These are phyloP conservation scores for Glomus cerebriforme DNA, from an alignment of 192 early-diverging fungal genomes.

Conservation along the genomic window DNA sequence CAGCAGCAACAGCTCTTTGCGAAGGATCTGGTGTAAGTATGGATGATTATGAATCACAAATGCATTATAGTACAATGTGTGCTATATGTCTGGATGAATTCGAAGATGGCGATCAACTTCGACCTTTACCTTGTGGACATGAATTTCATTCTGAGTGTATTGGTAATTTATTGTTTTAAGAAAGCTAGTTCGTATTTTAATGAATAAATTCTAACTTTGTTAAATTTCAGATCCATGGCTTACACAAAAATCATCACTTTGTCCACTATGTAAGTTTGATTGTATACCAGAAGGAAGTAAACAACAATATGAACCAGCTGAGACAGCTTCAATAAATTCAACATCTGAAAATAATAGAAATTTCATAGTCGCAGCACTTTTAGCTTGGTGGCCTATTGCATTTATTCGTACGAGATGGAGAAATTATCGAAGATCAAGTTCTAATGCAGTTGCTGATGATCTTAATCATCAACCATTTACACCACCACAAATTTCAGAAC, in stretches of 20 bases:
- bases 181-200: not conserved
- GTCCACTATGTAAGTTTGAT: constrained; percentile 41
- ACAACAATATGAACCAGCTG: not conserved
- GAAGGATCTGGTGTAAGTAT: not conserved
- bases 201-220: not conserved
- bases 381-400: not conserved
- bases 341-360: not conserved
- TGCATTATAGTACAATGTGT: not conserved
- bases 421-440: not conserved
- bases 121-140: constrained; percentile 36
- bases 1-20: constrained; percentile 1
- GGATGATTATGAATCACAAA: not conserved
- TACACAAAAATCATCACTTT: constrained; percentile 36
- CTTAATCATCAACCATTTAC: not conserved
- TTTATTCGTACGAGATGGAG: not conserved
- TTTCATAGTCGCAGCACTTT: not conserved
- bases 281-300: not conserved
- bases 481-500: not conserved
- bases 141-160: constrained; percentile 42
- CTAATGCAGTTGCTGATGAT: not conserved
- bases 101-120: constrained; percentile 27
- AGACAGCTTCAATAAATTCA: not conserved
- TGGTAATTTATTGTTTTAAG: constrained; percentile 24
- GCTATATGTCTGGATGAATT: constrained; percentile 43
- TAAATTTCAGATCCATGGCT: constrained; percentile 38